phyloP scores from a whole-genome alignment of 1,284 basidiomycete species.

The Trametes polyzona region DNA sequence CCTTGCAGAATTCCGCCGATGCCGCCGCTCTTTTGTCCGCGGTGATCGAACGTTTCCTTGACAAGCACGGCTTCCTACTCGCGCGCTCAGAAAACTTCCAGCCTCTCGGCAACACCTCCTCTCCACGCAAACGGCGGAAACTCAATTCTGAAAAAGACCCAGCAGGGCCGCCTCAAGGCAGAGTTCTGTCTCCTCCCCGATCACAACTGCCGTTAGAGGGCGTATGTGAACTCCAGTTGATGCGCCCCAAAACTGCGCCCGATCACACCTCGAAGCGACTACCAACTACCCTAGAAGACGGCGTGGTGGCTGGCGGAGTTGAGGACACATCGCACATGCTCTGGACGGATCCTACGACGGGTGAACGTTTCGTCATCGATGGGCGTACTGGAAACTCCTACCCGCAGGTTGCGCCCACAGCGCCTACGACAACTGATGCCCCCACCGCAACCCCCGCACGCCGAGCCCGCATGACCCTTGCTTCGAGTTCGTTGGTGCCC shows the following conservation, averaged over 20 bases:
- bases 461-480: constrained; percentile 10
- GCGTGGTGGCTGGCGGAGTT: constrained; percentile 2
- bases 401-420: constrained; percentile 37
- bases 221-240: neutral
- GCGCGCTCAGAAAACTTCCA: neutral
- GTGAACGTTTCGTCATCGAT: constrained; percentile 74
- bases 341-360: constrained; percentile 68
- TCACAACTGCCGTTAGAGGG: neutral
- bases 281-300: neutral
- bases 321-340: constrained; percentile 37
- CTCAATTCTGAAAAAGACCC: neutral
- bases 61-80: constrained; percentile 62
- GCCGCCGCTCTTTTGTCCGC: constrained; percentile 61
- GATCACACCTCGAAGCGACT: neutral
- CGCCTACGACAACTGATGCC: constrained; percentile 11
- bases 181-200: neutral
- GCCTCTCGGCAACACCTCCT: neutral
- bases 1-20: constrained; percentile 59
- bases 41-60: constrained; percentile 67
- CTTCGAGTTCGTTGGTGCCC: neutral
- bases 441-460: constrained; percentile 1
- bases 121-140: constrained; percentile 30
- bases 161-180: neutral
- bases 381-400: constrained; percentile 62
- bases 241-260: neutral